Evolutionary conservation across 441 rosid genomes (phyloP), one percentile per base, ranked within the genome.

Genomic region (Mallotus repandus): DNA sequence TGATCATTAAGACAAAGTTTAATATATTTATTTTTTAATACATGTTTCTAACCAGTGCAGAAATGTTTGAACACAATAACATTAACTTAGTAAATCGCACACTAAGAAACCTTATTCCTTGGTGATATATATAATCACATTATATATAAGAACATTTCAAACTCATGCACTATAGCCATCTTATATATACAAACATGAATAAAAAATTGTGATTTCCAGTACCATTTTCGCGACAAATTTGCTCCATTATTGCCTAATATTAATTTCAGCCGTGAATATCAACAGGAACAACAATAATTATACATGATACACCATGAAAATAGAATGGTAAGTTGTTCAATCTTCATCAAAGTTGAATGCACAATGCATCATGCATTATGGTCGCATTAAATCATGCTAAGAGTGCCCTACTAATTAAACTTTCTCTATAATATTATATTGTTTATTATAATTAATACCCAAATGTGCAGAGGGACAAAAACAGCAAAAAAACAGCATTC

Each of bases 401-500:
- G 62, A 38, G 7, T 38, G 41, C 41, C 41, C 41, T 38, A 38
- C 41, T 3, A 29, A 38, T 6, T 38, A 38, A 38, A 38, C 32
- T 22, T 58, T 25, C 22, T 25, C 6, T 58, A 21, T n/a, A 58
- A 58, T 19, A 7, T 9, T 57, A 0, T 18, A 56, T 15, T 59
- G 16, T 25, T 59, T 14, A 60, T 2, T 18, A n/a, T 59, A 4
- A 60, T 38, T 35, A 7, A 29, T 43, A 35, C 18, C 18, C 9
- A 21, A 11, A 57, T 43, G 9, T 50, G 70, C 54, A 65, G 70
- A 66, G 64, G 55, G 43, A 73, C 70, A 48, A 53, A 67, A 73
- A 65, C 62, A 73, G 63, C 69, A 54, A 65, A 55, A 73, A 2
- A 46, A 65, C 76, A 73, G 22, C 13, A 54, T 29, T 57, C 70